These are phyloP conservation scores for Primulina tabacum DNA, from an alignment of 257 asterid genomes.

Conservation along the genomic window DNA sequence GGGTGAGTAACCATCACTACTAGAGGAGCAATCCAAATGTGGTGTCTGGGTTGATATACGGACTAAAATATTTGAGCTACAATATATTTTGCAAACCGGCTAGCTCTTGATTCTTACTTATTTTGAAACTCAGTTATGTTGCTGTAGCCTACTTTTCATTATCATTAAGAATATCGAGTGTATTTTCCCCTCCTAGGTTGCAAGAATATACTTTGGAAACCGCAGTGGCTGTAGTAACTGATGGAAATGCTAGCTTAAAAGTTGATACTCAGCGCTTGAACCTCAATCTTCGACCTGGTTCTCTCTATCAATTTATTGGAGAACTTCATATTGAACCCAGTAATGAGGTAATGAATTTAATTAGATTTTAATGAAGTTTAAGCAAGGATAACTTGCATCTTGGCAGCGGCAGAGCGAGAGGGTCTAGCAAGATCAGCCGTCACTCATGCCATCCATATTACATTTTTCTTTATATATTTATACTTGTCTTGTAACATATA, in stretches of 20 bases:
- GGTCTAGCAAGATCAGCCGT: not conserved
- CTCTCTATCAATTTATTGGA: constrained; percentile 82
- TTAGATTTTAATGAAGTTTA: constrained; percentile 11
- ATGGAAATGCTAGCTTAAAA: constrained; percentile 60
- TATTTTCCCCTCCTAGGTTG: constrained; percentile 44
- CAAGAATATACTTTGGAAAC: constrained; percentile 64
- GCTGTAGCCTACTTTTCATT: not conserved
- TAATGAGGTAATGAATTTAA: constrained; percentile 51
- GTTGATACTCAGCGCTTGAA: constrained; percentile 61
- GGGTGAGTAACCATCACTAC: too few relatives aligned
- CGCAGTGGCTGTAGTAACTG: constrained; percentile 63
- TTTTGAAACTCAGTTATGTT: not conserved
- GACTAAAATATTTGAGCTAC: not conserved
- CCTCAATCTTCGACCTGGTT: constrained; percentile 61
- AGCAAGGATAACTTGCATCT: not conserved
- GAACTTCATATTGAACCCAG: constrained; percentile 61
- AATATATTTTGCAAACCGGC: too few relatives aligned
- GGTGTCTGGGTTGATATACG: too few relatives aligned
- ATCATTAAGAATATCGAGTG: constrained; percentile 7
- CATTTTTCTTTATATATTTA: too few relatives aligned
- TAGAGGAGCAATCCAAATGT: not conserved
- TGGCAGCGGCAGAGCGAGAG: not conserved
- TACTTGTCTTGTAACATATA: not conserved
- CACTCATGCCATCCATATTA: not conserved
- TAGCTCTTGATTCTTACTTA: too few relatives aligned